These are phyloP conservation scores for Lipomyces orientalis DNA, from an alignment of 805 yeast species.

Conservation along the genomic window DNA sequence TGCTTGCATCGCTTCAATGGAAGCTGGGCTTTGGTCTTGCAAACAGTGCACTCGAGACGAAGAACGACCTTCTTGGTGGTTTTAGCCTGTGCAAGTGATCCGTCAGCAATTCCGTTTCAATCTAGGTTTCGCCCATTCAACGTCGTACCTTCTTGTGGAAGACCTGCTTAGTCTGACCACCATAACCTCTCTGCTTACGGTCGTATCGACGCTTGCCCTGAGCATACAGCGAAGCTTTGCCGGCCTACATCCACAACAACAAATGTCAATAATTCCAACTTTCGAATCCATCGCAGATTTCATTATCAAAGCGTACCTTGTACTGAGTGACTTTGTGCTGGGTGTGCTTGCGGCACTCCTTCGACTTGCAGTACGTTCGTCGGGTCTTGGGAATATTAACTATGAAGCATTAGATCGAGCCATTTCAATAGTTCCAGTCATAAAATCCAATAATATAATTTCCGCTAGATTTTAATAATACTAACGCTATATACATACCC, in stretches of 20 bases:
- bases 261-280: background rate
- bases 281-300: background rate
- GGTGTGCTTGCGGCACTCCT: constrained; percentile 98
- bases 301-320: constrained; percentile 54
- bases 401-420: constrained; percentile 41
- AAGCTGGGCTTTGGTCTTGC: constrained; percentile 99
- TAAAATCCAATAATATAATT: background rate
- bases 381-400: constrained; percentile 99
- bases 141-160: constrained; percentile 89
- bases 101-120: constrained; percentile 7
- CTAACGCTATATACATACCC: background rate
- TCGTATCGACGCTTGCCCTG: constrained; percentile 99
- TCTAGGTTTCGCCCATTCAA: background rate
- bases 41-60: constrained; percentile 97
- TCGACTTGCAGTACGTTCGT: constrained; percentile 99
- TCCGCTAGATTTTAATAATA: background rate
- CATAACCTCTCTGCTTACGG: constrained; percentile 99
- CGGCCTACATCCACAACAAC: constrained; percentile 59
- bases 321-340: constrained; percentile 99
- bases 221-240: constrained; percentile 98
- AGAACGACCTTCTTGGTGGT: constrained; percentile 99
- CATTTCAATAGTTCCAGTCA: background rate
- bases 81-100: constrained; percentile 63
- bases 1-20: constrained; percentile 99
- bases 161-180: constrained; percentile 99